phyloP scores from a whole-genome alignment of 306 rosid genomes.

The Comarum palustre region DNA sequence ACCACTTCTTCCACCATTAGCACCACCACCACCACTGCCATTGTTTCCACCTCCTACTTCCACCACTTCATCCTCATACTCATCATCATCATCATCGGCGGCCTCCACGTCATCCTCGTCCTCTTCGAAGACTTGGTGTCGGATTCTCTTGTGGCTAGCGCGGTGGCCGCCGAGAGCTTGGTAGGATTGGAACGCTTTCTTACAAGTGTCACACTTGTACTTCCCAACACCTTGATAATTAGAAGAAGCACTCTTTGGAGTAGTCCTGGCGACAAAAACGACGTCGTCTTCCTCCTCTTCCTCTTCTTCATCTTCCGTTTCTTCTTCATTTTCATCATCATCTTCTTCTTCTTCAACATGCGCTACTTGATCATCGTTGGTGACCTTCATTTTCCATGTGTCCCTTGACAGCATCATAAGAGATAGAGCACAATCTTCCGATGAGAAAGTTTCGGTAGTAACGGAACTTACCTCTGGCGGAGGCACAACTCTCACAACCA shows the following conservation, averaged over 20 bases:
- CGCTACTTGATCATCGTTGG: neutral
- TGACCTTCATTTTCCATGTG: slow-evolving; percentile 25
- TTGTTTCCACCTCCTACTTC: neutral
- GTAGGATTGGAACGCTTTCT: slow-evolving; percentile 38
- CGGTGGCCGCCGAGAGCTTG: slow-evolving; percentile 70
- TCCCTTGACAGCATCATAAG: slow-evolving; percentile 42
- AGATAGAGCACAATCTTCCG: slow-evolving; percentile 42
- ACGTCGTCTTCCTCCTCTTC: neutral
- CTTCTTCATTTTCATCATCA: neutral
- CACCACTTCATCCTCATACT: neutral
- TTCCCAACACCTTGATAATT: neutral
- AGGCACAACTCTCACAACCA: neutral
- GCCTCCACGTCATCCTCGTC: slow-evolving; percentile 1
- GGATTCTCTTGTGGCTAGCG: slow-evolving; percentile 45
- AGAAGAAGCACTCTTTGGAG: neutral
- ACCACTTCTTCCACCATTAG: neutral
- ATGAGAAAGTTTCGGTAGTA: slow-evolving; percentile 11
- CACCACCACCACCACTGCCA: neutral
- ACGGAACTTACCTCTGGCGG: slow-evolving; percentile 15
- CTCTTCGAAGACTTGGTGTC: neutral
- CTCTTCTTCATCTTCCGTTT: slow-evolving; percentile 11
- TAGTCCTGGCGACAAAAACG: neutral
- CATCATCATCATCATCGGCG: slow-evolving; percentile 11
- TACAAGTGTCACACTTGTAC: slow-evolving; percentile 46
- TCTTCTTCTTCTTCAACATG: neutral